These are phyloP conservation scores for Diaporthe ilicicola DNA, from an alignment of 2,329 filamentous ascomycete genomes.

Conservation along the genomic window DNA sequence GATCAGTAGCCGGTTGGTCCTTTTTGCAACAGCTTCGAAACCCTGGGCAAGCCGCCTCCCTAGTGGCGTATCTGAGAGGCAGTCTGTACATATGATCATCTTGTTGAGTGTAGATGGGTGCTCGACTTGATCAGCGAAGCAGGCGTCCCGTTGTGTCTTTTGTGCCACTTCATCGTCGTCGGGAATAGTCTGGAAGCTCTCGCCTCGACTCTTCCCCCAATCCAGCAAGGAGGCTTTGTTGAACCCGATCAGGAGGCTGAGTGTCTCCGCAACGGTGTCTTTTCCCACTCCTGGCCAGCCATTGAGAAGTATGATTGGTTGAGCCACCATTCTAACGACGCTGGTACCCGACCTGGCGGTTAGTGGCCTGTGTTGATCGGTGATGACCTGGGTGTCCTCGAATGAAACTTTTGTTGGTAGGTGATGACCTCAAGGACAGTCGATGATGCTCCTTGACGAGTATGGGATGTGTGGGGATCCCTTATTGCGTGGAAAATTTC, in stretches of 20 bases:
- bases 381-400: neutral
- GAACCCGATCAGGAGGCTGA: constrained; percentile 41
- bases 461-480: neutral
- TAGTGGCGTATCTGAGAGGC: constrained; percentile 37
- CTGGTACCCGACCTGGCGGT: neutral
- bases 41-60: constrained; percentile 37
- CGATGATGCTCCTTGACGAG: neutral
- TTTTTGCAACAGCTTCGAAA: constrained; percentile 38
- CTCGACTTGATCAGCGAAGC: constrained; percentile 39
- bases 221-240: constrained; percentile 42
- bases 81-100: constrained; percentile 42
- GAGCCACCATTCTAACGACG: neutral
- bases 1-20: constrained; percentile 40
- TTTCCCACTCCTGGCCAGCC: constrained; percentile 46
- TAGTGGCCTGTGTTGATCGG: neutral
- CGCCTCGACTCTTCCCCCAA: constrained; percentile 25
- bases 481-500: neutral
- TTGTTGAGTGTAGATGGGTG: constrained; percentile 34
- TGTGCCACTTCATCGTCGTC: constrained; percentile 25
- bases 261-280: constrained; percentile 43
- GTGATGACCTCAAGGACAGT: neutral
- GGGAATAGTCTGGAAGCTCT: constrained; percentile 23
- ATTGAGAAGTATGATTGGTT: constrained; percentile 45
- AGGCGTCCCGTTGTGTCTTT: constrained; percentile 33
- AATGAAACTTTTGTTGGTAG: neutral